These are phyloP conservation scores for Lasiosphaeris hirsuta DNA, from an alignment of 495 filamentous ascomycete species.

Conservation along the genomic window DNA sequence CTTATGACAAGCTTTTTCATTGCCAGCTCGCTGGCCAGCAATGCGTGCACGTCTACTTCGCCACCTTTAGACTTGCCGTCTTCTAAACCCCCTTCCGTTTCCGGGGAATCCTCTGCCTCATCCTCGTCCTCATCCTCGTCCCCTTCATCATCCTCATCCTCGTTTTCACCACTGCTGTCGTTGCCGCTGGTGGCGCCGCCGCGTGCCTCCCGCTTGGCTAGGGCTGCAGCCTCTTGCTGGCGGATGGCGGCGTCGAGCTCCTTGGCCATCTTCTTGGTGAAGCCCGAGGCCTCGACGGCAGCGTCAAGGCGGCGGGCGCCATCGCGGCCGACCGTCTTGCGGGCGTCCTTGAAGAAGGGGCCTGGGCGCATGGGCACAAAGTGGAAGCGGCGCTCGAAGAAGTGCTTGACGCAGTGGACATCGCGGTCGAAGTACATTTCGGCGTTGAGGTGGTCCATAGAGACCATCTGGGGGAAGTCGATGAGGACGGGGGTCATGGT, in stretches of 20 bases:
- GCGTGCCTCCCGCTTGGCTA: constrained; percentile 2
- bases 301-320: constrained; percentile 72
- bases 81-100: not conserved
- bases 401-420: constrained; percentile 88
- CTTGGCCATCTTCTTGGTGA: constrained; percentile 92
- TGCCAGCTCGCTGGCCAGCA: constrained; percentile 6
- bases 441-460: constrained; percentile 89
- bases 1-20: constrained; percentile 25
- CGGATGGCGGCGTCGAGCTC: constrained; percentile 88
- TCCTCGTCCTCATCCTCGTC: constrained; percentile 62
- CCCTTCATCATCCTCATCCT: constrained; percentile 64
- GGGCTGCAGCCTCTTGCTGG: constrained; percentile 43
- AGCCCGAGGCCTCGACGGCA: constrained; percentile 87
- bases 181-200: constrained; percentile 29
- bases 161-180: too few species aligned
- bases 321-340: constrained; percentile 64
- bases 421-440: constrained; percentile 95
- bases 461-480: constrained; percentile 98
- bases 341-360: constrained; percentile 79
- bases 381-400: constrained; percentile 84
- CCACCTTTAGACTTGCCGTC: not conserved
- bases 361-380: constrained; percentile 79
- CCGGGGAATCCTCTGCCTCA: not conserved
- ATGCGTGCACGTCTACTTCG: constrained; percentile 18
- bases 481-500: constrained; percentile 73